Evolutionary conservation across 768 basidiomycete genomes (phyloP), one percentile per base, ranked within the genome.

Genomic region (Mycena sanguinolenta): DNA sequence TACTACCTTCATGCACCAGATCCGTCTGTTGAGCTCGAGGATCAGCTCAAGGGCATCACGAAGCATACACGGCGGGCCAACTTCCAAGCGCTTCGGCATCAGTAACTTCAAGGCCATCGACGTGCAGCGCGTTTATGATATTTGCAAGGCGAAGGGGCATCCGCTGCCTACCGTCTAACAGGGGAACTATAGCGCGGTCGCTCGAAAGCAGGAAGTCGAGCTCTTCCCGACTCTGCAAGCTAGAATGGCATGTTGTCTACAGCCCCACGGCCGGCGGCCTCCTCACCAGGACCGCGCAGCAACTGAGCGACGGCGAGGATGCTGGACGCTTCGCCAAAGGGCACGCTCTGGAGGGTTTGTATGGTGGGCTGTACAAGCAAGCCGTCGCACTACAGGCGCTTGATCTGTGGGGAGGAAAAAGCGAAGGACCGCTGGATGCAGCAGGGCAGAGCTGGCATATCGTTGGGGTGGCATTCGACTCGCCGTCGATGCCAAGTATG

Each of bases 401-500:
- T 17, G 42, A 44, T 44, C 17, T 44, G 42, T 44, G 42, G 42
- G 49, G 42, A 19, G 17, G 42, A 44, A 17, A 17, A 9, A 17
- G 42, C 42, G 4, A 19, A 44, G 42, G n/a, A n/a, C n/a, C n/a
- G n/a, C n/a, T n/a, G n/a, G n/a, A n/a, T n/a, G n/a, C n/a, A n/a
- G n/a, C n/a, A 58, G 30, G 57, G 30, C 32, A 13, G 57, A 58
- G 57, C 23, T 58, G 57, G 57, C 57, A 7, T 58, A 58, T 21
- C 32, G 57, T 6, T 58, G 57, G 58, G 57, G 57, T 39, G 19
- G 57, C 57, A 8, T 58, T 58, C 19, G 34, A 58, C 30, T 58
- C 57, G 57, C n/a, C 30, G 34, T 58, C n/a, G 57, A 58, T 38
- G 34, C 8, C 4, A 23, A 34, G 8, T 39, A 36, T 21, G 57